Evolutionary conservation across 371 early-diverging fungal species (phyloP).

Genomic region (Mortierella sp.): DNA sequence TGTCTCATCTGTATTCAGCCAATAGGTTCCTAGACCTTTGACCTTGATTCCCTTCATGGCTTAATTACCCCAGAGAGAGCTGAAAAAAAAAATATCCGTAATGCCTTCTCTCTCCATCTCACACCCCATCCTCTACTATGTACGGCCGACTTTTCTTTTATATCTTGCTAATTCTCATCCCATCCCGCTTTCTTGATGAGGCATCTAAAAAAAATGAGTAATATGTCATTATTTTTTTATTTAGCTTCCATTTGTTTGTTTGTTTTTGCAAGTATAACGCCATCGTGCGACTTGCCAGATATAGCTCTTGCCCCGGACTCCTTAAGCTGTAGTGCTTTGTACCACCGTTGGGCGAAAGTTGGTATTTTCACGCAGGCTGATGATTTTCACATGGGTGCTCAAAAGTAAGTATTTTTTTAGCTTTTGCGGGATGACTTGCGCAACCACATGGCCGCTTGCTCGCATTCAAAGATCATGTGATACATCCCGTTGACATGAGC

Average conservation of each 20-base stretch:
- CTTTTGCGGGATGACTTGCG: neutral
- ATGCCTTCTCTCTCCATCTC: too few species aligned
- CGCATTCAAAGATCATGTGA: neutral
- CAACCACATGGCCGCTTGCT: neutral
- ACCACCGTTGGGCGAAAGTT: neutral
- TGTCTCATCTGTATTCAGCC: too few species aligned
- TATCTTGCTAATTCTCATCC: neutral
- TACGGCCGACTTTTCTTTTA: neutral
- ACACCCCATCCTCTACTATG: too few species aligned
- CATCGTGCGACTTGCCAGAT: constrained; percentile 33
- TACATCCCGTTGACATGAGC: neutral
- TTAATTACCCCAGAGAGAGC: constrained; percentile 4
- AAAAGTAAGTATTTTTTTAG: neutral
- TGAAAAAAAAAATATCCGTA: neutral
- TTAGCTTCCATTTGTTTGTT: constrained; percentile 2
- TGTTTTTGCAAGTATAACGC: constrained; percentile 2
- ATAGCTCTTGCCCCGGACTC: constrained; percentile 51
- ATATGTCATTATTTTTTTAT: neutral
- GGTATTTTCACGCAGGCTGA: neutral
- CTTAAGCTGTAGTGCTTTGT: constrained; percentile 21
- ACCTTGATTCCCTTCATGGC: neutral
- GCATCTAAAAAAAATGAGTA: constrained; percentile 1
- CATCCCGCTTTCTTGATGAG: too few species aligned
- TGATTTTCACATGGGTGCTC: constrained; percentile 14
- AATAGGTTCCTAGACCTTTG: too few species aligned